Evolutionary conservation across 208 protist genomes (phyloP), one percentile per base, ranked within the genome.

Genomic region (Leishmania martiniquensis): DNA sequence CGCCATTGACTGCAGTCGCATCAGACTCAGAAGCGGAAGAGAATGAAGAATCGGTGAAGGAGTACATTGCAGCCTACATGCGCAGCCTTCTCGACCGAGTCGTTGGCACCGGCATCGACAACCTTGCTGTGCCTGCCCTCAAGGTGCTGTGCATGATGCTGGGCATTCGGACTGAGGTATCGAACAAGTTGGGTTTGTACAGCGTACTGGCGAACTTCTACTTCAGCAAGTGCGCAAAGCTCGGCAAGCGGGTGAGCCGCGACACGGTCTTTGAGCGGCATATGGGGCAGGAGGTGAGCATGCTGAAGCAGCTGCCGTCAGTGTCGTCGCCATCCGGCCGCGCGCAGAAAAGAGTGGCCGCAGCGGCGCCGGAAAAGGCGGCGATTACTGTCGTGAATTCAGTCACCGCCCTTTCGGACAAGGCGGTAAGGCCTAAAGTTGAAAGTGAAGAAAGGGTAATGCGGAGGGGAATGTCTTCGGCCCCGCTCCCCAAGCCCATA

Each of bases 201-300:
- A 97, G 87, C 85, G 91, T 80, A 9, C 85, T 97, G 1, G 90
- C 93, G 29, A 88, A 73, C 63, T 96, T 94, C 79, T 86, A 97
- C 85, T 97, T 90, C 83, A 94, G 85, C 20, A 63, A 97, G 45
- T 97, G 91, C 79, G 93, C 92, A 66, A 92, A 91, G 77, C 78
- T 97, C 20, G 91, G 91, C 15, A 97, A 97, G 80, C 88, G 93
- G 29, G 93, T 97, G 54, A 91, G 88, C 78, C 65, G 84, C n/a
- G 66, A 87, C 71, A 88, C 87, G 45, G 45, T 89, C 72, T 75
- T 68, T 62, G 66, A 93, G 70, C 80, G 74, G 47, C 83, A 93
- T 45, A 77, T 86, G 9, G 72, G 84, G 49, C 88, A 92, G 45
- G 88, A 93, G 29, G 83, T 83, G 72, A 80, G 85, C 51, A 89